Conservation (phyloP, 192 early-diverging fungal genomes). For the Backusella westeae region DNA sequence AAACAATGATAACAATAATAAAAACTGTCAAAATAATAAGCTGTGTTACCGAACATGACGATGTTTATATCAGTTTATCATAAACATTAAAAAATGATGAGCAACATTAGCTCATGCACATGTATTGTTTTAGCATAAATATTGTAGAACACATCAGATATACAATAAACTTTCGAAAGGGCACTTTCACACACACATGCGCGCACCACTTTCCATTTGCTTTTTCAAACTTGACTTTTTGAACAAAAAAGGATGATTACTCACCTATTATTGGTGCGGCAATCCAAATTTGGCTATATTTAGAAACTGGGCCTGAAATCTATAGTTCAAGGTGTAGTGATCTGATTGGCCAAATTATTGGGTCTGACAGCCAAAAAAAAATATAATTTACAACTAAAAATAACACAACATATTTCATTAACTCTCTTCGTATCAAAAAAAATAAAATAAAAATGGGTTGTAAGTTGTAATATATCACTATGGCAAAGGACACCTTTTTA, state of each 20-base stretch:
- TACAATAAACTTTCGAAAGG: no score
- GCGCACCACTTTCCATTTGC: no score
- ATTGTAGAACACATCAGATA: no score
- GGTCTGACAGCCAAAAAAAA: not conserved
- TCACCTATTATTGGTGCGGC: not conserved
- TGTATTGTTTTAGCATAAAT: no score
- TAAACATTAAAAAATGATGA: no score
- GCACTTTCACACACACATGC: no score
- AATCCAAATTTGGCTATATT: not conserved
- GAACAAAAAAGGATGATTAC: not conserved
- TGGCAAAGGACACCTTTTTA: not conserved
- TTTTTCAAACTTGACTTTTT: no score
- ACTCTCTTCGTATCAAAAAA: not conserved
- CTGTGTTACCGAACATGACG: no score
- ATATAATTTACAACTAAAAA: not conserved
- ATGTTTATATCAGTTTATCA: no score
- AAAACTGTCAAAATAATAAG: no score
- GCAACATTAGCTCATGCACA: no score
- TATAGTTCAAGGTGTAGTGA: not conserved
- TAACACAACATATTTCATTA: not conserved
- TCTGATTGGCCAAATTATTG: not conserved
- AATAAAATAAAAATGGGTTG: conserved; percentile 4
- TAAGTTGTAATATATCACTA: not conserved
- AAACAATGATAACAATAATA: no score
- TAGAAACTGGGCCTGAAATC: not conserved